Percentiles rank a stretch among this genome's conserved stretches.
These are phyloP conservation scores for Cubamyces sp. DNA, from an alignment of 768 basidiomycete genomes.

Conservation along the genomic window DNA sequence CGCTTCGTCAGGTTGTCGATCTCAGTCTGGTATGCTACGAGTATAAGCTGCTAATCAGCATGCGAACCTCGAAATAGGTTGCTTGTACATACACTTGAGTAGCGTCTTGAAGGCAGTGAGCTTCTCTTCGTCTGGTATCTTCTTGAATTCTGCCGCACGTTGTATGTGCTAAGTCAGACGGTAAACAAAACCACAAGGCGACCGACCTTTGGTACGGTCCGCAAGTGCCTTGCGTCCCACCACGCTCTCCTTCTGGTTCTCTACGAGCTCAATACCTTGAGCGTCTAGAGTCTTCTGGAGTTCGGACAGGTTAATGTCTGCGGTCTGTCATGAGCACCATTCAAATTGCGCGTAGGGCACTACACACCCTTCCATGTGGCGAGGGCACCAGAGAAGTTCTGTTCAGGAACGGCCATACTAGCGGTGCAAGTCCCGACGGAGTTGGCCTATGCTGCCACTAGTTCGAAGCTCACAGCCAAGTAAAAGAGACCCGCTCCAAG, in stretches of 20 bases:
- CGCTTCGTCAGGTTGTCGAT: constrained; percentile 95
- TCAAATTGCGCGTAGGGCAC: neutral
- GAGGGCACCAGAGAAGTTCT: constrained; percentile 92
- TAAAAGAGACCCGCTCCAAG: constrained; percentile 19
- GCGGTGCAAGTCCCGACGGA: neutral
- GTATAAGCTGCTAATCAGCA: neutral
- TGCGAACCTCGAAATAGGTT: neutral
- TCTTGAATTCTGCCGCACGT: constrained; percentile 82
- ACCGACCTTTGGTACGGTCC: constrained; percentile 94
- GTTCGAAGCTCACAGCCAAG: neutral
- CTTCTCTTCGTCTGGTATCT: constrained; percentile 90
- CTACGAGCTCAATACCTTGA: constrained; percentile 94
- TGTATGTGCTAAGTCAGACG: neutral
- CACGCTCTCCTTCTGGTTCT: constrained; percentile 98
- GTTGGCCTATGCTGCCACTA: too few species aligned
- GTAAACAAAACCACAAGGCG: neutral
- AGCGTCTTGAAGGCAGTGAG: constrained; percentile 85
- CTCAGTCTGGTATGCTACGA: constrained; percentile 89
- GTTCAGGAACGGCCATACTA: constrained; percentile 44
- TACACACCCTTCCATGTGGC: constrained; percentile 87
- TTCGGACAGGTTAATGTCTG: constrained; percentile 87
- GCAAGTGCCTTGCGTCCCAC: constrained; percentile 92
- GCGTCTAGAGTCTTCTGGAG: constrained; percentile 91
- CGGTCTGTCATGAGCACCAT: neutral
- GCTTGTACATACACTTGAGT: constrained; percentile 66